These are phyloP conservation scores for Colletotrichum sp. DNA, from an alignment of 2,329 filamentous ascomycete species.

Conservation along the genomic window DNA sequence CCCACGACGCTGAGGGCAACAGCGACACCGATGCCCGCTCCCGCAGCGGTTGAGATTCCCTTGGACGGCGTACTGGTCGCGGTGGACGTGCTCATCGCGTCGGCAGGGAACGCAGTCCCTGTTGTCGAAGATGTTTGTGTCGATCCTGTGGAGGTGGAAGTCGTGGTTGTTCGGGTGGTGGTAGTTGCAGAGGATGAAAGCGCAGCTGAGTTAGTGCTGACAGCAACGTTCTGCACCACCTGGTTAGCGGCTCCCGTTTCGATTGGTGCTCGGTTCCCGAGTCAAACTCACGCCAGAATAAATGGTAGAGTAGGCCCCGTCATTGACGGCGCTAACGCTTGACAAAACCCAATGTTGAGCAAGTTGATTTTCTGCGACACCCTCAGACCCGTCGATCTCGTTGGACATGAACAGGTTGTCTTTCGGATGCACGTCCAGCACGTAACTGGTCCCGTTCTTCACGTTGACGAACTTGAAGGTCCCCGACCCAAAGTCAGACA, in stretches of 20 bases:
- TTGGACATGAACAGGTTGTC: slow-evolving; percentile 34
- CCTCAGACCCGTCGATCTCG: slow-evolving; percentile 5
- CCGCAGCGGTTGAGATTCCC: slow-evolving; percentile 30
- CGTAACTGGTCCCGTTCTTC: slow-evolving; percentile 34
- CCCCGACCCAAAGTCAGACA: slow-evolving; percentile 30
- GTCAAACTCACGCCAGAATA: slow-evolving; percentile 29
- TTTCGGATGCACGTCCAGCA: slow-evolving; percentile 35
- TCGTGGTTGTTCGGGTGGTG: neutral
- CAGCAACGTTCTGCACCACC: neutral
- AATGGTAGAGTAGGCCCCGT: slow-evolving; percentile 35
- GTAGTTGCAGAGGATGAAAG: slow-evolving; percentile 13
- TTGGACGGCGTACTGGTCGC: neutral
- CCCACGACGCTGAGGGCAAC: slow-evolving; percentile 28
- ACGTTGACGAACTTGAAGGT: slow-evolving; percentile 34
- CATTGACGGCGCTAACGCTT: slow-evolving; percentile 32
- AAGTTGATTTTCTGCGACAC: slow-evolving; percentile 24
- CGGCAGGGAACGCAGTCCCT: neutral
- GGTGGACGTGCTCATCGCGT: neutral
- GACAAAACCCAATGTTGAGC: slow-evolving; percentile 39
- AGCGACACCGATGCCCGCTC: slow-evolving; percentile 35
- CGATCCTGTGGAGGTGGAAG: slow-evolving; percentile 1
- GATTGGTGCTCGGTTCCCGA: neutral
- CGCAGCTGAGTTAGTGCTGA: neutral
- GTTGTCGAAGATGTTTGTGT: neutral
- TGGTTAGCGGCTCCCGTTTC: neutral